Evolutionary conservation across 1,284 basidiomycete species (phyloP).

Genomic region (Uromyces viciae-fabae): DNA sequence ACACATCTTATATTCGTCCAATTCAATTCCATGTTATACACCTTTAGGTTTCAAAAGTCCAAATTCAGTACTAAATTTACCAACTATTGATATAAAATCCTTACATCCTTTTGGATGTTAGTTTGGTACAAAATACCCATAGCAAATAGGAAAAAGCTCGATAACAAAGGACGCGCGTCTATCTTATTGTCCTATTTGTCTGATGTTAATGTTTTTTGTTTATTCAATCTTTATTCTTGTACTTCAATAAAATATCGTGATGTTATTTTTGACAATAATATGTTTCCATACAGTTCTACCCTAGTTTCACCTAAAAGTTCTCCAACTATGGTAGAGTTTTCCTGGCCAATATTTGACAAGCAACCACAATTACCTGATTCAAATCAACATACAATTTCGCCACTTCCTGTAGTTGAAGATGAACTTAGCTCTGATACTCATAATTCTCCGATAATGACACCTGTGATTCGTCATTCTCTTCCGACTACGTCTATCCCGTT

Average conservation of each 20-base stretch:
- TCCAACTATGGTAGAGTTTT: not conserved
- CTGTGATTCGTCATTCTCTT: not conserved
- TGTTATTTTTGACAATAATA: not conserved
- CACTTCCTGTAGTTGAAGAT: too few species aligned
- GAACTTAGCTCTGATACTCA: too few species aligned
- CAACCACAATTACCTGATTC: not conserved
- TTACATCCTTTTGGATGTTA: slow-evolving; percentile 21
- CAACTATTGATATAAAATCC: not conserved
- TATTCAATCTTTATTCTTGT: not conserved
- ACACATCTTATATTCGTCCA: not conserved
- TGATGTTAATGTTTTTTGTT: not conserved
- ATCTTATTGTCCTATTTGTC: slow-evolving; percentile 7
- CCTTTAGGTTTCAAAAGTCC: not conserved
- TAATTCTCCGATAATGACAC: too few species aligned
- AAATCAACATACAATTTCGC: too few species aligned
- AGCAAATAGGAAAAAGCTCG: not conserved
- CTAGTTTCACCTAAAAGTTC: not conserved
- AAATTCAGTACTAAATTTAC: not conserved
- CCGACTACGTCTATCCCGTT: not conserved
- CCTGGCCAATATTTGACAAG: not conserved
- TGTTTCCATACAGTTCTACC: not conserved
- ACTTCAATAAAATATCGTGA: not conserved
- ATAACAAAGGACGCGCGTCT: not conserved
- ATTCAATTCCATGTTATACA: slow-evolving; percentile 13
- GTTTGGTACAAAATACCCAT: slow-evolving; percentile 9